phyloP scores from a whole-genome alignment of 2,329 filamentous ascomycete species.

The Leptographium procerum region DNA sequence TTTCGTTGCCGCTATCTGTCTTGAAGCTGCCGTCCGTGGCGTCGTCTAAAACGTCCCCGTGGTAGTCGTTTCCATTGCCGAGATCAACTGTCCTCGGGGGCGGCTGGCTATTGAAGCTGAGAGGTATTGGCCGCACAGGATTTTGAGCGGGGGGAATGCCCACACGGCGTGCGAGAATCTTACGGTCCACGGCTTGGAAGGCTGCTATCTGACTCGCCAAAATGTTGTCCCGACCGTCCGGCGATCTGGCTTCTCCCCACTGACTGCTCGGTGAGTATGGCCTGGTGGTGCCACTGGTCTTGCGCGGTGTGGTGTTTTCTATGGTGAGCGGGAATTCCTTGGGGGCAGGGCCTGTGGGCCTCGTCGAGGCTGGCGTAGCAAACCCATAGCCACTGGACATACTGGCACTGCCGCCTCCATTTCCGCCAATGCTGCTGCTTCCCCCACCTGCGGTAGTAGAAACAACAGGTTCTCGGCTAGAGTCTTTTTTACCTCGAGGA shows the following conservation, averaged over 20 bases:
- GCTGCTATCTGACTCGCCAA: conserved; percentile 43
- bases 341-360: conserved; percentile 23
- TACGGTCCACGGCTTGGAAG: conserved; percentile 53
- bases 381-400: conserved; percentile 15
- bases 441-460: neutral
- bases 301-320: conserved; percentile 22
- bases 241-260: conserved; percentile 16
- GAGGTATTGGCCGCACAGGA: conserved; percentile 32
- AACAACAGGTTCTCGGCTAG: conserved; percentile 8
- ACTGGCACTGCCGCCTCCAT: neutral
- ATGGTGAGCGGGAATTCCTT: conserved; percentile 29
- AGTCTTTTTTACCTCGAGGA: conserved; percentile 40
- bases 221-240: conserved; percentile 20
- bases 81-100: conserved; percentile 4
- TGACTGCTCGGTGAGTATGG: conserved; percentile 25
- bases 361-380: conserved; percentile 21
- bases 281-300: conserved; percentile 21
- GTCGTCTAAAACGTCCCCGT: neutral
- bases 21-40: conserved; percentile 1
- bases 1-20: conserved; percentile 2
- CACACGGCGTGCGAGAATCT: conserved; percentile 44
- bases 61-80: conserved; percentile 3
- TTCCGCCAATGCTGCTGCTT: neutral
- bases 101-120: conserved; percentile 29
- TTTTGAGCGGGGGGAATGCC: conserved; percentile 31